Evolutionary conservation across 2,329 filamentous ascomycete genomes (phyloP).

Genomic region (Sordariomycetes sp.): DNA sequence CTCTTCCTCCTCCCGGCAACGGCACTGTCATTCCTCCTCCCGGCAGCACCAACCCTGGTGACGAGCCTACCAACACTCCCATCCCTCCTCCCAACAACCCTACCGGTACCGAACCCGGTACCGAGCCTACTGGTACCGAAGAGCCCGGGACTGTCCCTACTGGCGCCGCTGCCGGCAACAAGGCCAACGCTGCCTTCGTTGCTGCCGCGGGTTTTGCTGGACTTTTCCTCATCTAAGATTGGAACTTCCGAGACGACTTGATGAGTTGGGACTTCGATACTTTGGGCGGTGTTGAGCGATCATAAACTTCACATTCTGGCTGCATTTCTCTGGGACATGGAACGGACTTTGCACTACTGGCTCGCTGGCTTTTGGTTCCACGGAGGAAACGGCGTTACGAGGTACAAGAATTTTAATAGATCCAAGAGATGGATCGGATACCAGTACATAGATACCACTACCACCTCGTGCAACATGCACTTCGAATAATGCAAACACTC

Average conservation of each 20-base stretch:
- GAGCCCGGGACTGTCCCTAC: slow-evolving; percentile 14
- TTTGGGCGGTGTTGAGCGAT: no score
- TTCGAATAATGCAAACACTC: not conserved
- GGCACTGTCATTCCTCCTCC: not conserved
- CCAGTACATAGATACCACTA: slow-evolving; percentile 1
- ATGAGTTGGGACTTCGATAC: no score
- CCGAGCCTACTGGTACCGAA: slow-evolving; percentile 5
- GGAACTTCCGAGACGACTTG: no score
- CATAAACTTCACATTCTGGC: no score
- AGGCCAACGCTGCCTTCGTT: slow-evolving; percentile 21
- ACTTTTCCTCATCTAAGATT: slow-evolving; percentile 29
- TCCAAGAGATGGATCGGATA: no score
- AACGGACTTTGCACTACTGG: no score
- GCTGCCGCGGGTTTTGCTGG: slow-evolving; percentile 28
- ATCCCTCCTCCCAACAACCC: slow-evolving; percentile 9
- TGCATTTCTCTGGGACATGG: no score
- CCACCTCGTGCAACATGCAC: not conserved
- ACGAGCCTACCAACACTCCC: slow-evolving; percentile 12
- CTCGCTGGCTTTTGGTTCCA: not conserved
- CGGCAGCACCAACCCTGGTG: slow-evolving; percentile 7
- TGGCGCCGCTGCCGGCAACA: slow-evolving; percentile 18
- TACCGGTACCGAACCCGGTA: slow-evolving; percentile 11
- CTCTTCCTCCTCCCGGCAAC: slow-evolving; percentile 1
- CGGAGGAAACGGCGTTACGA: not conserved
- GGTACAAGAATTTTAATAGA: not conserved